Percentiles rank a stretch among this genome's conserved stretches.
phyloP scores from a whole-genome alignment of 129 eudicot species.

The Pseudognaphalium luteoalbum region DNA sequence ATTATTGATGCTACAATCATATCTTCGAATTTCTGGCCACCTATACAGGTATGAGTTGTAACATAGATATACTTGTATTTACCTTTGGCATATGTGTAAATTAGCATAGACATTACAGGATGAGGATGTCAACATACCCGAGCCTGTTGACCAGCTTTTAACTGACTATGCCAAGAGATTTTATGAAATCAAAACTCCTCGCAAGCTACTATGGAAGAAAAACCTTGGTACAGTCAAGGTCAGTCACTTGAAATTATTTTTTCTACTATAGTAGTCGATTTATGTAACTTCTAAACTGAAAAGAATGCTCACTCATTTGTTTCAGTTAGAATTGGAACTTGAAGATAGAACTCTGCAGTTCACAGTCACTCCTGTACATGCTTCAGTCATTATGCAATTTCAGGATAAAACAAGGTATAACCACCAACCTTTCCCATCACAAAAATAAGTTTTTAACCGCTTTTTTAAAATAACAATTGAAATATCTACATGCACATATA shows the following conservation, averaged over 20 bases:
- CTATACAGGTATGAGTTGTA: constrained; percentile 67
- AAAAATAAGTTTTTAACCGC: neutral
- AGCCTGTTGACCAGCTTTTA: constrained; percentile 70
- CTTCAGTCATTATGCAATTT: constrained; percentile 87
- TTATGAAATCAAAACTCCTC: constrained; percentile 92
- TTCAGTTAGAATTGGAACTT: constrained; percentile 86
- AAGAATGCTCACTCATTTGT: neutral
- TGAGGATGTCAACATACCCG: constrained; percentile 74
- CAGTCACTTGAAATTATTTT: constrained; percentile 14
- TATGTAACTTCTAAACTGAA: neutral
- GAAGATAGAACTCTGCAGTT: constrained; percentile 79
- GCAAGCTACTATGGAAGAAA: constrained; percentile 95
- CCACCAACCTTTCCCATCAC: neutral
- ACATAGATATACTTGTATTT: neutral
- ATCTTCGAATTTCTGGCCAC: constrained; percentile 99
- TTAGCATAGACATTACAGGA: constrained; percentile 54
- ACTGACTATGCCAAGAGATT: constrained; percentile 82
- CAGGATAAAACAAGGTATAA: constrained; percentile 75
- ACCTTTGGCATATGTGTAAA: constrained; percentile 2
- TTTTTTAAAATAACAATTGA: neutral
- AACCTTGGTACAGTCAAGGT: constrained; percentile 98
- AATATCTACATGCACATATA: constrained; percentile 15
- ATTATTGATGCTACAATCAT: constrained; percentile 75
- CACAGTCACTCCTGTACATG: constrained; percentile 84
- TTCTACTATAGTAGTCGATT: constrained; percentile 12